phyloP scores from a whole-genome alignment of 2,329 filamentous ascomycete species.

The Sclerotinia sclerotiorum region DNA sequence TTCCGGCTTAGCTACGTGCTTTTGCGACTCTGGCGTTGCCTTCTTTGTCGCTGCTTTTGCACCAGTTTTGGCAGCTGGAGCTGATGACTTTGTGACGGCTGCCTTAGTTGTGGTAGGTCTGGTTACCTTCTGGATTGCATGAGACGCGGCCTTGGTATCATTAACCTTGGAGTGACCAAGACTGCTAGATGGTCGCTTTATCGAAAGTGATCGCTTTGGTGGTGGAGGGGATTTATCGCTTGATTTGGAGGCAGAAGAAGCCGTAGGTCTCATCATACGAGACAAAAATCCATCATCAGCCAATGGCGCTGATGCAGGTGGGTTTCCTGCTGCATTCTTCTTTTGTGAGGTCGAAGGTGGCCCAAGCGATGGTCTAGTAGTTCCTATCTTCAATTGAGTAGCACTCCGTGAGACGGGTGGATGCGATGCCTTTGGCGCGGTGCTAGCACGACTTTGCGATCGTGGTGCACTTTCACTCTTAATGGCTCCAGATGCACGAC shows the following conservation, averaged over 20 bases:
- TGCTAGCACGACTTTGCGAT: conserved; percentile 36
- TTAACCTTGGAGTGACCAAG: conserved; percentile 34
- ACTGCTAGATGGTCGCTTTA: conserved; percentile 34
- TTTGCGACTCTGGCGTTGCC: conserved; percentile 29
- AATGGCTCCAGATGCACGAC: conserved; percentile 45
- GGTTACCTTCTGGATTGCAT: conserved; percentile 21
- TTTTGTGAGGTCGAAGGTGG: conserved; percentile 52
- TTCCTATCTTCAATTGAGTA: conserved; percentile 33
- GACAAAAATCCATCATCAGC: conserved; percentile 72
- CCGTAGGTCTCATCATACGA: conserved; percentile 79
- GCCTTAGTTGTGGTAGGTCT: conserved; percentile 19
- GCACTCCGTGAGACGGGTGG: conserved; percentile 32
- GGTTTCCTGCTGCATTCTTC: conserved; percentile 53
- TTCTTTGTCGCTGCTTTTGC: conserved; percentile 20
- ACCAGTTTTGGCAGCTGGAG: conserved; percentile 18
- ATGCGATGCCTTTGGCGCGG: conserved; percentile 2
- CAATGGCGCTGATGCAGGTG: conserved; percentile 51
- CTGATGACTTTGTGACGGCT: conserved; percentile 22
- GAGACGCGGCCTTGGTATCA: conserved; percentile 25
- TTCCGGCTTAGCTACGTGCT: conserved; percentile 23
- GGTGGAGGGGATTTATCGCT: conserved; percentile 58
- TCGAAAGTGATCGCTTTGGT: conserved; percentile 36
- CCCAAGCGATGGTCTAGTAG: conserved; percentile 47
- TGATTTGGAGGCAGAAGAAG: conserved; percentile 65
- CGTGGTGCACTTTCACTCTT: conserved; percentile 39